Evolutionary conservation across 306 rosid genomes (phyloP).

Genomic region (Dalbergia cultrata): DNA sequence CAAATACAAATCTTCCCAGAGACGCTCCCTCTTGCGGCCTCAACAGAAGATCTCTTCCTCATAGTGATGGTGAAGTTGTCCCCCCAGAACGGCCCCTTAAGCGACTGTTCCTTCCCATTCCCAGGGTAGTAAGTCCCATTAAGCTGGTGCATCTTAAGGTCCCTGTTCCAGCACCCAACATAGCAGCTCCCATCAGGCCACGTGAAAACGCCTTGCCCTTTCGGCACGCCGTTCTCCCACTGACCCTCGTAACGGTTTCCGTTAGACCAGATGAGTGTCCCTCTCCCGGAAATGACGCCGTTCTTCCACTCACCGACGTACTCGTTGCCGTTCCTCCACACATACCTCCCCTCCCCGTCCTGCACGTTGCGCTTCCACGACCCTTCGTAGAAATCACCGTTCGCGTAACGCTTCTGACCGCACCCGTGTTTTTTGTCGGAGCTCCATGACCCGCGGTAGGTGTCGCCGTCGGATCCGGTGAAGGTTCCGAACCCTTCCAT

Average conservation of each 20-base stretch:
- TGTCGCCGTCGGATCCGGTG: slow-evolving; percentile 86
- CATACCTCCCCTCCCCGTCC: slow-evolving; percentile 88
- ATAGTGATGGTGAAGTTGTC: slow-evolving; percentile 61
- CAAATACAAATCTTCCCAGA: slow-evolving; percentile 88
- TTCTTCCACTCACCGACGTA: slow-evolving; percentile 86
- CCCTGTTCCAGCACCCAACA: slow-evolving; percentile 77
- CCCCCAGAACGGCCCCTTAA: slow-evolving; percentile 22
- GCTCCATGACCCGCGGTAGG: slow-evolving; percentile 81
- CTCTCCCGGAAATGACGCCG: slow-evolving; percentile 81
- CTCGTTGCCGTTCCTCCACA: slow-evolving; percentile 90
- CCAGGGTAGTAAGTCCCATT: slow-evolving; percentile 74
- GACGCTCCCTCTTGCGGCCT: slow-evolving; percentile 57
- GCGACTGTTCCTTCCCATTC: slow-evolving; percentile 48
- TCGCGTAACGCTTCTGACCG: slow-evolving; percentile 78
- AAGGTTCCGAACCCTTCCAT: slow-evolving; percentile 90
- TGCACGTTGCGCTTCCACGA: slow-evolving; percentile 80
- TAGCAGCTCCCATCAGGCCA: slow-evolving; percentile 90
- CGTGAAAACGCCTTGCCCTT: slow-evolving; percentile 80
- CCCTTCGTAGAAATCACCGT: slow-evolving; percentile 89
- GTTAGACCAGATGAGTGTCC: slow-evolving; percentile 77
- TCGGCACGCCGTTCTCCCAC: slow-evolving; percentile 90
- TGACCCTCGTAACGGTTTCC: slow-evolving; percentile 90
- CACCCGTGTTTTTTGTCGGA: slow-evolving; percentile 80
- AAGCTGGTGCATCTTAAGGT: slow-evolving; percentile 62
- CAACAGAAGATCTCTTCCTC: slow-evolving; percentile 78